These are phyloP conservation scores for Leishmania turanica DNA, from an alignment of 208 protist genomes.

Conservation along the genomic window DNA sequence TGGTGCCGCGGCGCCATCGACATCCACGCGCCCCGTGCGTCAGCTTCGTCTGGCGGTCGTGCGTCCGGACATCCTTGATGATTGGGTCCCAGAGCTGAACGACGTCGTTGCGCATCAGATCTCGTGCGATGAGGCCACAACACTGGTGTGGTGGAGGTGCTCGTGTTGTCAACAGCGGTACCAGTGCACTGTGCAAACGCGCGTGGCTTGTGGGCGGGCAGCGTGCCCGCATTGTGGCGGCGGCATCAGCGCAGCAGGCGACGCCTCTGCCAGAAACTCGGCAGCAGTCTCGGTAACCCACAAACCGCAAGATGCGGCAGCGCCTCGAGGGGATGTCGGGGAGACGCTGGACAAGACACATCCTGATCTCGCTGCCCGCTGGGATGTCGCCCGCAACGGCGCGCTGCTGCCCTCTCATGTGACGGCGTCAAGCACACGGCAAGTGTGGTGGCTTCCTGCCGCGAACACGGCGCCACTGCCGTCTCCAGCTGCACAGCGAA, in stretches of 20 bases:
- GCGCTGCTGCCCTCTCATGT: slow-evolving; percentile 52
- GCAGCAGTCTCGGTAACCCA: neutral
- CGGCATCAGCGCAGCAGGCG: neutral
- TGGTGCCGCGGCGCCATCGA: neutral
- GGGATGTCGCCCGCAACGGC: slow-evolving; percentile 65
- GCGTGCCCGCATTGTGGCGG: slow-evolving; percentile 60
- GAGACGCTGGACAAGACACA: slow-evolving; percentile 48
- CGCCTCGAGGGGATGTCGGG: neutral
- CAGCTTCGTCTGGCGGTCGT: slow-evolving; percentile 58
- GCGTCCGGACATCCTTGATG: slow-evolving; percentile 74
- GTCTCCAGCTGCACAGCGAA: slow-evolving; percentile 1
- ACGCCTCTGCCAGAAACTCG: neutral
- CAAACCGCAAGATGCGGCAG: neutral
- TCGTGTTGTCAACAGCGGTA: slow-evolving; percentile 47
- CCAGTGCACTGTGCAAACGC: slow-evolving; percentile 55
- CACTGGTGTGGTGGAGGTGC: slow-evolving; percentile 62
- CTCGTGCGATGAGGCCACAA: slow-evolving; percentile 24
- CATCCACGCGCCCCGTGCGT: neutral
- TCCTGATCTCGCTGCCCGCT: slow-evolving; percentile 41
- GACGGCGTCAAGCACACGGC: slow-evolving; percentile 41
- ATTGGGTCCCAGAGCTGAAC: slow-evolving; percentile 85
- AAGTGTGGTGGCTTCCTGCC: slow-evolving; percentile 65
- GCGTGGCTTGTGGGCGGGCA: slow-evolving; percentile 32
- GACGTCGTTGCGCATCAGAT: slow-evolving; percentile 64
- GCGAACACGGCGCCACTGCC: neutral